Conservation (phyloP, 169 alveolate genomes). For the Babesia bovis region DNA sequence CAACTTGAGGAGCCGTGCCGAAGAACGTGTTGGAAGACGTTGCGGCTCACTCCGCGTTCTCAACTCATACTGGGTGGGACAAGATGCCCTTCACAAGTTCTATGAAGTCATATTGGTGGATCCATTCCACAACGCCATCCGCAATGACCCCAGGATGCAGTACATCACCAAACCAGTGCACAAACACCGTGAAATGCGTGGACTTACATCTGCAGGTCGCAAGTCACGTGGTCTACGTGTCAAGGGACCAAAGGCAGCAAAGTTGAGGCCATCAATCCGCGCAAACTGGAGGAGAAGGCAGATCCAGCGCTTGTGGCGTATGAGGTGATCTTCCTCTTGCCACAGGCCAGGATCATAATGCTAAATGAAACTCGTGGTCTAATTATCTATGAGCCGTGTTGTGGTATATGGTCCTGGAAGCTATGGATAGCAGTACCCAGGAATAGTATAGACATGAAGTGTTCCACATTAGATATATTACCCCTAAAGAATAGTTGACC, state of each 20-base stretch:
- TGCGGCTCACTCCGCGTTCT: constrained; percentile 95
- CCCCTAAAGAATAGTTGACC: no score
- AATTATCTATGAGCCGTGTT: neutral
- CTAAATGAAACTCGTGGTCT: neutral
- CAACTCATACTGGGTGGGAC: constrained; percentile 99
- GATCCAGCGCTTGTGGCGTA: constrained; percentile 91
- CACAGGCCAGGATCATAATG: neutral
- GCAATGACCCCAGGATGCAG: constrained; percentile 97
- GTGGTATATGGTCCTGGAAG: neutral
- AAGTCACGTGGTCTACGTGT: constrained; percentile 87
- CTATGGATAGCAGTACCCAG: neutral
- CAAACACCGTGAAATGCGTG: constrained; percentile 99
- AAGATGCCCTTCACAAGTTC: constrained; percentile 98
- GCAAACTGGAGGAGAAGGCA: constrained; percentile 95
- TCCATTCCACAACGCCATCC: constrained; percentile 96
- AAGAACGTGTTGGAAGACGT: constrained; percentile 97
- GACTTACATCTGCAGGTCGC: constrained; percentile 91
- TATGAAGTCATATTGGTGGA: constrained; percentile 98
- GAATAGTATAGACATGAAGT: no score
- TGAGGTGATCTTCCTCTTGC: constrained; percentile 81
- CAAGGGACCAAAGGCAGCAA: constrained; percentile 92
- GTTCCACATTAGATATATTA: no score
- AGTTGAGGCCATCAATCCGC: constrained; percentile 93
- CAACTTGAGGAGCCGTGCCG: constrained; percentile 96
- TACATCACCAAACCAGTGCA: constrained; percentile 96